Base-by-base conservation (phyloP, 768 basidiomycete species). In the Russula olivacea region DNA sequence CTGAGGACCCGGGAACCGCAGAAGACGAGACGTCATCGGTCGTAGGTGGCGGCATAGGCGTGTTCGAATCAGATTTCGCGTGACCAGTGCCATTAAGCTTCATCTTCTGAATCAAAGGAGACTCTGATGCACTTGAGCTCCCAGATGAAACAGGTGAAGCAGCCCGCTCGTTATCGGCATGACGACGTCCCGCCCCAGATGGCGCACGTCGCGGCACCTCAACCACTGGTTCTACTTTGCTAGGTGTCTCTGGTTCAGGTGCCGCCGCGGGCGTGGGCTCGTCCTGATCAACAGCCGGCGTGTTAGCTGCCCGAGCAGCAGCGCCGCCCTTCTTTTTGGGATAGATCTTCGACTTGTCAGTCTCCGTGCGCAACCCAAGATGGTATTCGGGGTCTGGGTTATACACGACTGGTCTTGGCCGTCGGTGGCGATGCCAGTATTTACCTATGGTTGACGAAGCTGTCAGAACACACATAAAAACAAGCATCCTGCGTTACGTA, bases 401-500 rank as follows among this genome's bases (percentile, higher is more conserved):
- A 70, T 93, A 95, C 70, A 86, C 81, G 49, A 91, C 86, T 9
- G 89, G 89, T 4, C 90, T 80, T 6, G 90, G 89, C 59, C 89
- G 77, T 59, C 91, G 80, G 77, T 93, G 90, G 60, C 92, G 76
- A 73, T 93, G 91, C 87, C 89, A 95, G 76, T 82, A 93, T 75
- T 93, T 94, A 64, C 93, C 91, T 94, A 64, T 12, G 38, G 28
- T 32, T 34, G 34, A 57, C 58, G 41, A 69, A 55, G 21, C 36
- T 53, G 36, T 59, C 34, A 62, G 55, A 36, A 28, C 34, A n/a
- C 34, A n/a, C 9, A 28, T 61, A 32, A 19, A 54, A 47, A 58
- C 56, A 50, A 12, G 43, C 17, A 28, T 40, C 48, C 23, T 58
- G 23, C n/a, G 40, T 48, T 58, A 78, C 89, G 58, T 75, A 94